phyloP scores from a whole-genome alignment of 179 eudicot genomes.

The Silene vulgaris region DNA sequence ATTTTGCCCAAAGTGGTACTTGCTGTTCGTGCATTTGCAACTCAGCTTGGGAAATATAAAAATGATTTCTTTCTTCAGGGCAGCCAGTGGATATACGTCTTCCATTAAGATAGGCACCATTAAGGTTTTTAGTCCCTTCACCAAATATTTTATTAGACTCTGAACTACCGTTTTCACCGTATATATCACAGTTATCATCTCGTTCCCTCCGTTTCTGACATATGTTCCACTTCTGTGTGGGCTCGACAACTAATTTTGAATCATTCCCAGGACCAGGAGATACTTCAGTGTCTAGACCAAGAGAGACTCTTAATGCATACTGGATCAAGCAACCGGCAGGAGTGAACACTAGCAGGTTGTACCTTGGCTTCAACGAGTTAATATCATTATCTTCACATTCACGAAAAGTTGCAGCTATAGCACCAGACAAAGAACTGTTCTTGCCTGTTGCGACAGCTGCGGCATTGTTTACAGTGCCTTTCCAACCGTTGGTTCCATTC shows the following conservation, averaged over 20 bases:
- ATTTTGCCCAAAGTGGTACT: conserved; percentile 58
- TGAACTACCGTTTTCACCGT: conserved; percentile 61
- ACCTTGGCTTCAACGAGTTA: conserved; percentile 35
- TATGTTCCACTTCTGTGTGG: conserved; percentile 77
- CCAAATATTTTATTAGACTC: conserved; percentile 44
- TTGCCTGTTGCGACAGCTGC: conserved; percentile 70
- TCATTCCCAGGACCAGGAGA: conserved; percentile 40
- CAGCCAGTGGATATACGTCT: conserved; percentile 23
- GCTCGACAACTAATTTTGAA: conserved; percentile 53
- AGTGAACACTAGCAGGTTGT: conserved; percentile 64
- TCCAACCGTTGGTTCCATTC: conserved; percentile 74
- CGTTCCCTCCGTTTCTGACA: conserved; percentile 60
- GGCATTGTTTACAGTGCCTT: conserved; percentile 58
- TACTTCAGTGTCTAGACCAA: conserved; percentile 35
- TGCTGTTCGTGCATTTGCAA: conserved; percentile 59
- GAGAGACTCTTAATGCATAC: conserved; percentile 44
- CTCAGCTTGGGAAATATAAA: conserved; percentile 69
- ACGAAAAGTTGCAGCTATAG: conserved; percentile 60
- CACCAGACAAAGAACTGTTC: conserved; percentile 45
- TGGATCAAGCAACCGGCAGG: conserved; percentile 64
- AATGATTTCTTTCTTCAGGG: conserved; percentile 55
- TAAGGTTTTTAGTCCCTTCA: conserved; percentile 33
- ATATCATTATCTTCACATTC: conserved; percentile 35
- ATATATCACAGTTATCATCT: conserved; percentile 54
- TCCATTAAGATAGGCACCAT: conserved; percentile 28